Evolutionary conservation across 1,284 basidiomycete genomes (phyloP).

Genomic region (Pterulicium gracile): DNA sequence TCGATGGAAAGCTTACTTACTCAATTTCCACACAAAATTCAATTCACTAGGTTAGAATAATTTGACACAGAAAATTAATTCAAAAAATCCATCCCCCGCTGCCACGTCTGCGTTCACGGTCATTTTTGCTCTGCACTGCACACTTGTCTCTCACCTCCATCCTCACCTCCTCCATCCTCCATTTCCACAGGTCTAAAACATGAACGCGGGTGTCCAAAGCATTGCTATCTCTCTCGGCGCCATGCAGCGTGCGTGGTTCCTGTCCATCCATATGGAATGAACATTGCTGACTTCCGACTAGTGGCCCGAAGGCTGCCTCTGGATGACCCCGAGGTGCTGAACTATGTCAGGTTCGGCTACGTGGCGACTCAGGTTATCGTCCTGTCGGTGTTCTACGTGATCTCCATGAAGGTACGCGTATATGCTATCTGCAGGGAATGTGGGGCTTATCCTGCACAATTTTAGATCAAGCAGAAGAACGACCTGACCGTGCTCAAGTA

Average conservation of each 20-base stretch:
- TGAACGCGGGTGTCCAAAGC: conserved; percentile 53
- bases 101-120: too few relatives aligned
- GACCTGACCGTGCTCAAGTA: conserved; percentile 95
- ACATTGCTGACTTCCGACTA: conserved; percentile 4
- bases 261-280: not conserved
- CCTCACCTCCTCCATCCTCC: too few relatives aligned
- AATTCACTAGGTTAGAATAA: too few relatives aligned
- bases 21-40: too few relatives aligned
- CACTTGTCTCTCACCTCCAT: too few relatives aligned
- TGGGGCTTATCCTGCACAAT: conserved; percentile 6
- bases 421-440: too few relatives aligned
- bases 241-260: conserved; percentile 63
- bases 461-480: conserved; percentile 86
- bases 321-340: conserved; percentile 77
- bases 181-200: too few relatives aligned
- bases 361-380: conserved; percentile 64
- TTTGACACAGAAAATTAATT: too few relatives aligned
- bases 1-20: too few relatives aligned
- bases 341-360: conserved; percentile 81
- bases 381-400: conserved; percentile 68
- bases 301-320: conserved; percentile 86
- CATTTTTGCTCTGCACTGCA: too few relatives aligned
- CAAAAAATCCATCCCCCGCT: too few relatives aligned
- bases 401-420: conserved; percentile 48
- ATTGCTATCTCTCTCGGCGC: conserved; percentile 81